Evolutionary conservation across 2,329 filamentous ascomycete genomes (phyloP).

Genomic region (Tolypocladium ovalisporum): DNA sequence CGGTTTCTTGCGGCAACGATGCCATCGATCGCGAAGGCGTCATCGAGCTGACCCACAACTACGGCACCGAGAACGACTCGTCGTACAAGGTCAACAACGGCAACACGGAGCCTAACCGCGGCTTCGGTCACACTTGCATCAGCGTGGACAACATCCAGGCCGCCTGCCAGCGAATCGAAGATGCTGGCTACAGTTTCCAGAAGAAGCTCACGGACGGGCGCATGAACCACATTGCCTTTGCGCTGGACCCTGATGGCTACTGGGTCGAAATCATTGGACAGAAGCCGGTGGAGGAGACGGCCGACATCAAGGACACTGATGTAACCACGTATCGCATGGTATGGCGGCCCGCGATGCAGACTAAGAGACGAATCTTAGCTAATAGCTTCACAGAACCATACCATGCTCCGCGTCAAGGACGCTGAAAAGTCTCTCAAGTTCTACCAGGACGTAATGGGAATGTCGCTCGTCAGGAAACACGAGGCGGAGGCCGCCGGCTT

Average conservation of each 20-base stretch:
- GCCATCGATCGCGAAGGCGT: conserved; percentile 77
- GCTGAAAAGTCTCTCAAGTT: conserved; percentile 63
- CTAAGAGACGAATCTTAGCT: not conserved
- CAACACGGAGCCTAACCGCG: conserved; percentile 77
- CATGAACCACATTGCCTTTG: conserved; percentile 85
- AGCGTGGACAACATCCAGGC: conserved; percentile 76
- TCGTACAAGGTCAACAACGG: conserved; percentile 77
- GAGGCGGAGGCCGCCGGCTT: conserved; percentile 65
- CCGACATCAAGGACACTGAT: conserved; percentile 62
- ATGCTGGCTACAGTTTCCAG: conserved; percentile 86
- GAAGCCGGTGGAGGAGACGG: conserved; percentile 60
- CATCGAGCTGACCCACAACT: conserved; percentile 74
- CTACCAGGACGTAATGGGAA: conserved; percentile 80
- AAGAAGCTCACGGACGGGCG: conserved; percentile 86
- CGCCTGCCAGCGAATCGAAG: conserved; percentile 79
- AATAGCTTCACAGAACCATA: conserved; percentile 53
- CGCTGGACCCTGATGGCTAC: conserved; percentile 76
- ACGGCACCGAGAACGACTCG: conserved; percentile 80
- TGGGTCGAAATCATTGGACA: conserved; percentile 78
- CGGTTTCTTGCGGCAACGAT: conserved; percentile 62
- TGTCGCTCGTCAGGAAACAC: conserved; percentile 64
- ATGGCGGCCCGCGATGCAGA: conserved; percentile 6
- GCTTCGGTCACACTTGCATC: conserved; percentile 81
- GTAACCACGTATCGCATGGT: conserved; percentile 63
- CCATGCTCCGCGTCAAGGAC: conserved; percentile 91